These are phyloP conservation scores for Penicillium sp. DNA, from an alignment of 2,329 filamentous ascomycete species.

Conservation along the genomic window DNA sequence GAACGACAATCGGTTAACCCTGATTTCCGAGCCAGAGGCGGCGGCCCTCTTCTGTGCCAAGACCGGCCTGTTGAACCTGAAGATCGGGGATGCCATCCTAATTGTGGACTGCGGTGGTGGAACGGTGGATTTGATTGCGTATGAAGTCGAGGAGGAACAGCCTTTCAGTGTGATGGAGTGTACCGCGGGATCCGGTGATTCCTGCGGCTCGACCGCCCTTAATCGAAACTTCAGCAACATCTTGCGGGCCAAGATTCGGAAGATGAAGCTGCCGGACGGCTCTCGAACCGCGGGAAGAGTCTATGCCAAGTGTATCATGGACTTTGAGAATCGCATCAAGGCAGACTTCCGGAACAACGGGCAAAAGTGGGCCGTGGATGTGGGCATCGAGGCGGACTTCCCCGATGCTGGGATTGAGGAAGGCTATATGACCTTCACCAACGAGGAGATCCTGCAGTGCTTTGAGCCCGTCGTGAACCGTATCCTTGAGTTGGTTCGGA, in stretches of 20 bases:
- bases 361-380: conserved; percentile 98
- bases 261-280: conserved; percentile 97
- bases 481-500: conserved; percentile 90
- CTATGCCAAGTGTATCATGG: conserved; percentile 99
- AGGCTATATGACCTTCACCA: conserved; percentile 99
- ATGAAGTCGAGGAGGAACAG: conserved; percentile 96
- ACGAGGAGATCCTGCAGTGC: conserved; percentile 97
- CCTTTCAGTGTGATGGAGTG: conserved; percentile 97
- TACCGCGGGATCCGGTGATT: conserved; percentile 94
- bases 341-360: conserved; percentile 99
- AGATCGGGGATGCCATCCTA: conserved; percentile 96
- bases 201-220: conserved; percentile 94
- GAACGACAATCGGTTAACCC: conserved; percentile 91
- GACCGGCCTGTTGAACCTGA: conserved; percentile 90
- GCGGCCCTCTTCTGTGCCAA: conserved; percentile 97
- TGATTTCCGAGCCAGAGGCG: conserved; percentile 95
- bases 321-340: conserved; percentile 99
- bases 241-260: conserved; percentile 91
- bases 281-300: conserved; percentile 97
- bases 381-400: conserved; percentile 97
- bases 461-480: conserved; percentile 98
- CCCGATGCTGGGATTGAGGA: conserved; percentile 97
- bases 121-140: conserved; percentile 97
- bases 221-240: conserved; percentile 99
- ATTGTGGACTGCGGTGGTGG: conserved; percentile 98